Evolutionary conservation across 2,329 filamentous ascomycete genomes (phyloP).

Genomic region (Iodosphaeria phyllophila): DNA sequence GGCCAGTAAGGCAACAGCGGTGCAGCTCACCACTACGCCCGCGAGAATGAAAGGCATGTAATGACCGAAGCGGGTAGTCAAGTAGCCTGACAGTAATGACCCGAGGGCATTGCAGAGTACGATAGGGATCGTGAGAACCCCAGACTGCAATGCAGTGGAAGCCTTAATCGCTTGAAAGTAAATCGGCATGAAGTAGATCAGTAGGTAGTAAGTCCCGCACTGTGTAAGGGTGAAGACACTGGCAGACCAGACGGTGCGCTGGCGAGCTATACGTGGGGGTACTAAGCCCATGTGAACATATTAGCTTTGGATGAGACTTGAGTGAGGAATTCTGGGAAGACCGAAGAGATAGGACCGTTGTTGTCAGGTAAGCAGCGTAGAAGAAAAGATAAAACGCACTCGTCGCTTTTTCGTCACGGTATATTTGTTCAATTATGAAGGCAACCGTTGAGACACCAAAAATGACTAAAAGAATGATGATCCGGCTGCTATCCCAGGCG

Average conservation of each 20-base stretch:
- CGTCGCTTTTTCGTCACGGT: background rate
- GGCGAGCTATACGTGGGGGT: constrained; percentile 27
- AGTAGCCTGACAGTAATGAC: constrained; percentile 2
- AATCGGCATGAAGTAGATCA: constrained; percentile 18
- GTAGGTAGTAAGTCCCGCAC: background rate
- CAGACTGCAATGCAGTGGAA: constrained; percentile 11
- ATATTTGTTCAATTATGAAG: background rate
- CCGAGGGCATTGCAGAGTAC: constrained; percentile 1
- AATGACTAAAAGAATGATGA: constrained; percentile 11
- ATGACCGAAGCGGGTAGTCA: constrained; percentile 7
- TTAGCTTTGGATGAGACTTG: no score
- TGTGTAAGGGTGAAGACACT: background rate
- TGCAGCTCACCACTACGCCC: constrained; percentile 10
- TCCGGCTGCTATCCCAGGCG: constrained; percentile 12
- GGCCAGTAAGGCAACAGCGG: constrained; percentile 17
- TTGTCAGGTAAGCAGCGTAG: background rate
- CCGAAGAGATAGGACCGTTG: background rate
- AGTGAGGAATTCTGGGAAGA: background rate
- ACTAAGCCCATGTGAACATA: no score
- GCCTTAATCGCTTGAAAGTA: constrained; percentile 11
- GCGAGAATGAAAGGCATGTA: constrained; percentile 5
- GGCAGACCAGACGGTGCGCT: constrained; percentile 5
- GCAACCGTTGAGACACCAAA: background rate
- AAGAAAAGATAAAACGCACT: no score
- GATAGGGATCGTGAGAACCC: constrained; percentile 5